Evolutionary conservation across 305 asterid genomes (phyloP).

Genomic region (Rubia occidens): DNA sequence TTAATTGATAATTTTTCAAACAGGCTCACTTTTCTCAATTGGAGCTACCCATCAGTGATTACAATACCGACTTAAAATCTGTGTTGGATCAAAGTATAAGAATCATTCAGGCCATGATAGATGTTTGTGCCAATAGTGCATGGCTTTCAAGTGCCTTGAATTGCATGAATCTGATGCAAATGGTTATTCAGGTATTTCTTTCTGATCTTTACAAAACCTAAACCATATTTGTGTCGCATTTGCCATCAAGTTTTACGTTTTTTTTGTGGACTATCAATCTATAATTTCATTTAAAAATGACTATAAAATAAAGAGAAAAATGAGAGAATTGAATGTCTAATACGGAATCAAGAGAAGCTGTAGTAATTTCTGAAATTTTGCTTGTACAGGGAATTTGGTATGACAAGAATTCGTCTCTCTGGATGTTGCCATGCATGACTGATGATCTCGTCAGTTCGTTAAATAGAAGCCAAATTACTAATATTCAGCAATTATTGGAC

Average conservation of each 20-base stretch:
- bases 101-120: constrained; percentile 96
- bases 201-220: neutral
- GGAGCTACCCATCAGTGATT: constrained; percentile 83
- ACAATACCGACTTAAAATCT: constrained; percentile 84
- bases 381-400: constrained; percentile 71
- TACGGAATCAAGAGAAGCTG: neutral
- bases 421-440: constrained; percentile 91
- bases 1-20: constrained; percentile 23
- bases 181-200: constrained; percentile 92
- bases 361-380: neutral
- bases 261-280: neutral
- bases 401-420: constrained; percentile 49
- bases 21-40: constrained; percentile 92
- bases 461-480: constrained; percentile 50
- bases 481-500: constrained; percentile 59
- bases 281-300: neutral
- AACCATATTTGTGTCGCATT: neutral
- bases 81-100: constrained; percentile 97
- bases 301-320: neutral
- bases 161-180: constrained; percentile 90
- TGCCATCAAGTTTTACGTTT: neutral
- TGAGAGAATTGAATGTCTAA: neutral
- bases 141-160: constrained; percentile 88
- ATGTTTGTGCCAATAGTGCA: constrained; percentile 95
- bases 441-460: constrained; percentile 53